phyloP scores from a whole-genome alignment of 495 filamentous ascomycete species.

The Penicillium manginii region DNA sequence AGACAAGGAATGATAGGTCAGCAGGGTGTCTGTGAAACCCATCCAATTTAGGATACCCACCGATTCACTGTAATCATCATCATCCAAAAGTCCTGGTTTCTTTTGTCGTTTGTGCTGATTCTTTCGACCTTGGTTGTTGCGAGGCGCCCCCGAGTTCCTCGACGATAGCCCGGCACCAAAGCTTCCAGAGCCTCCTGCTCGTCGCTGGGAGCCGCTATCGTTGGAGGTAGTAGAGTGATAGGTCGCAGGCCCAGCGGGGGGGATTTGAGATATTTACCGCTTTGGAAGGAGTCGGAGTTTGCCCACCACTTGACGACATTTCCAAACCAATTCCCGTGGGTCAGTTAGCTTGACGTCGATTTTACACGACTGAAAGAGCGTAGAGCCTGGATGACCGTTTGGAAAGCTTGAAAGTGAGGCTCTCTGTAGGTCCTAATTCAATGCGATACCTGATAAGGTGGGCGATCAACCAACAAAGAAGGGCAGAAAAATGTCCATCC shows the following conservation, averaged over 20 bases:
- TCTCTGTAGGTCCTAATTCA: background rate
- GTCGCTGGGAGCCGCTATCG: constrained; percentile 62
- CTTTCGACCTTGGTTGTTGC: constrained; percentile 75
- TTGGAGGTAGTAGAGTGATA: constrained; percentile 39
- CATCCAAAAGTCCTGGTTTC: constrained; percentile 62
- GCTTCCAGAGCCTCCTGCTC: constrained; percentile 65
- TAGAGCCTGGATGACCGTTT: background rate
- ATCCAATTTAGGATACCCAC: constrained; percentile 45
- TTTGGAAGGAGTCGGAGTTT: constrained; percentile 47
- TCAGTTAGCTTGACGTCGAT: background rate
- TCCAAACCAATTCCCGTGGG: constrained; percentile 20
- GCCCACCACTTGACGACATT: constrained; percentile 56
- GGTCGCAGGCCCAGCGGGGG: constrained; percentile 39
- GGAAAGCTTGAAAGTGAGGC: background rate
- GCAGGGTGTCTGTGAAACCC: constrained; percentile 15
- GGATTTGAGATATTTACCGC: constrained; percentile 45
- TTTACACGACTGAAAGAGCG: background rate
- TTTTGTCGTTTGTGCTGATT: constrained; percentile 72
- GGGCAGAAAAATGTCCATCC: constrained; percentile 7
- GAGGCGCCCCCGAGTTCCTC: constrained; percentile 51
- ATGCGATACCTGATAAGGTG: constrained; percentile 8
- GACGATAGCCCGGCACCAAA: constrained; percentile 63
- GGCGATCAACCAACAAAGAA: constrained; percentile 9
- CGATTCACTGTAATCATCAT: constrained; percentile 84
- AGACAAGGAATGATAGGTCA: constrained; percentile 21